phyloP scores from a whole-genome alignment of 805 yeast genomes.

The Millerozyma acaciae region DNA sequence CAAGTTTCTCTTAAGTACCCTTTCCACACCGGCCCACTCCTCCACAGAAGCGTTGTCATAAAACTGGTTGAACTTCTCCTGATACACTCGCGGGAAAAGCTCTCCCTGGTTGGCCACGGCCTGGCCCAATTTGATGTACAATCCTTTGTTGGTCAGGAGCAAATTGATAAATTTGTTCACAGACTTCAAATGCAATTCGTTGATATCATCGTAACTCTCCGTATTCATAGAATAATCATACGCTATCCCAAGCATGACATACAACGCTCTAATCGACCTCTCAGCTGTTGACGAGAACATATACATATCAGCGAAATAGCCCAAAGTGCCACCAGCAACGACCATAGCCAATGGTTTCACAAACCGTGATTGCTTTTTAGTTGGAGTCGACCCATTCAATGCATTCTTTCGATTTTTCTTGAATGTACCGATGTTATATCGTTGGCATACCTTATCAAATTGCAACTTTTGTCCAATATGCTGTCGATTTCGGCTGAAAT shows the following conservation, averaged over 20 bases:
- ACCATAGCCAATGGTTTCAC: too few species aligned
- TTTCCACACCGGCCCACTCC: constrained; percentile 44
- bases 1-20: constrained; percentile 33
- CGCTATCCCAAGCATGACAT: constrained; percentile 48
- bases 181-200: constrained; percentile 54
- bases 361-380: too few species aligned
- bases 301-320: constrained; percentile 11
- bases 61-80: constrained; percentile 50
- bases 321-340: too few species aligned
- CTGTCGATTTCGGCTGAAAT: too few species aligned
- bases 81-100: constrained; percentile 63
- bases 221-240: constrained; percentile 51
- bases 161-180: constrained; percentile 38
- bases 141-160: constrained; percentile 34
- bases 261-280: constrained; percentile 52
- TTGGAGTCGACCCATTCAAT: too few species aligned
- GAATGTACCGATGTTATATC: too few species aligned
- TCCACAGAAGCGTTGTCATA: constrained; percentile 70
- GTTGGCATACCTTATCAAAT: too few species aligned
- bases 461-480: too few species aligned
- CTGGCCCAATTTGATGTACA: constrained; percentile 76
- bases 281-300: constrained; percentile 44
- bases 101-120: constrained; percentile 73
- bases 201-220: constrained; percentile 34
- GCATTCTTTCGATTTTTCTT: too few species aligned